Evolutionary conservation across 305 asterid species (phyloP).

Genomic region (Fraxinus albicans): DNA sequence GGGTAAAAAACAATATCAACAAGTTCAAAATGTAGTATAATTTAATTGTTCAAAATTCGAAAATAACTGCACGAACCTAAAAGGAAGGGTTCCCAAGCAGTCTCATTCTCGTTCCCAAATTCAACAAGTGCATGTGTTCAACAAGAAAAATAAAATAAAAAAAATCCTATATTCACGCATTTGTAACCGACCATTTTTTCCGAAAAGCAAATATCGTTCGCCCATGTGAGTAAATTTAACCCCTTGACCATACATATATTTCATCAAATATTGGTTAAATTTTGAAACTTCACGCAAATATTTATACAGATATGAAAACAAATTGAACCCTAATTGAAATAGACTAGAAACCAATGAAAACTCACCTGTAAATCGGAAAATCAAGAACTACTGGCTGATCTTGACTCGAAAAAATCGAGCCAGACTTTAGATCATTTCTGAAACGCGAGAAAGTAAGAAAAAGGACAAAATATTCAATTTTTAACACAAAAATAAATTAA

Average conservation of each 20-base stretch:
- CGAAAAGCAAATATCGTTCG: neutral
- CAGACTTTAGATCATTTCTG: slow-evolving; percentile 9
- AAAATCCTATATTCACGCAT: neutral
- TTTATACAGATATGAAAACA: neutral
- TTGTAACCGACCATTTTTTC: neutral
- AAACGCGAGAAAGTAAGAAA: slow-evolving; percentile 21
- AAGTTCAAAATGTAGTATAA: neutral
- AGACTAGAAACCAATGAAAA: neutral
- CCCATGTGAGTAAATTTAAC: neutral
- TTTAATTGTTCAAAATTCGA: neutral
- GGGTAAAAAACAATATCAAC: neutral
- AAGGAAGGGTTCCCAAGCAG: neutral
- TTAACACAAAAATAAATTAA: slow-evolving; percentile 15
- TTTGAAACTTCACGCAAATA: neutral
- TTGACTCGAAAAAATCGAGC: slow-evolving; percentile 19
- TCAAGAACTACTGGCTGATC: slow-evolving; percentile 20
- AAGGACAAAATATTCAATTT: slow-evolving; percentile 18
- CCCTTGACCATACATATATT: neutral
- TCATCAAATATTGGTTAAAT: neutral
- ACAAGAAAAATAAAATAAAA: neutral
- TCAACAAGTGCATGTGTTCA: neutral
- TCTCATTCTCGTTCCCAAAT: neutral
- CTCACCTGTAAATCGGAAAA: slow-evolving; percentile 14
- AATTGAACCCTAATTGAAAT: neutral
- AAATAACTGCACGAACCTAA: neutral